Percentiles rank a stretch among this genome's conserved stretches.
phyloP scores from a whole-genome alignment of 1,284 basidiomycete genomes.

The Melampsora occidentalis region DNA sequence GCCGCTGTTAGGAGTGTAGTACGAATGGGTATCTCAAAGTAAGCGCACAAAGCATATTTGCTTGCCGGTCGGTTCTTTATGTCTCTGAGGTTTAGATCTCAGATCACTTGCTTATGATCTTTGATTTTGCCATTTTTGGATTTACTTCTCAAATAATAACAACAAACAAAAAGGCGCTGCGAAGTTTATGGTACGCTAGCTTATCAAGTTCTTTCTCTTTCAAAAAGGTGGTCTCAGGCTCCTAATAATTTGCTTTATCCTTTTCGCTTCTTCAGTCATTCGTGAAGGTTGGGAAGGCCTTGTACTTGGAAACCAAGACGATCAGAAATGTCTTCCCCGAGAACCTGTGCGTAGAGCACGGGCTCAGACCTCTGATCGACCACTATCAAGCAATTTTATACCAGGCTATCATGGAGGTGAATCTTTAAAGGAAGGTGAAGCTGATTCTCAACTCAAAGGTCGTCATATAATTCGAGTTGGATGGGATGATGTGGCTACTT shows the following conservation, averaged over 20 bases:
- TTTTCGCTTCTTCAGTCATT: slow-evolving; percentile 69
- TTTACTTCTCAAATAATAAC: background rate
- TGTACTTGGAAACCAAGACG: slow-evolving; percentile 59
- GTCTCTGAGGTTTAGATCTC: background rate
- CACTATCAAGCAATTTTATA: slow-evolving; percentile 59
- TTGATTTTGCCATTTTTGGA: background rate
- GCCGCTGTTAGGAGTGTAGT: slow-evolving; percentile 87
- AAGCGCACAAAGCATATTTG: slow-evolving; percentile 50
- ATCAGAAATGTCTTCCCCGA: slow-evolving; percentile 45
- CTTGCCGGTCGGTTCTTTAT: background rate
- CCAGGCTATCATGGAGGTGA: slow-evolving; percentile 85
- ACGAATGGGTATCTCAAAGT: slow-evolving; percentile 83
- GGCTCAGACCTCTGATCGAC: slow-evolving; percentile 45
- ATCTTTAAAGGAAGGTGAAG: slow-evolving; percentile 82
- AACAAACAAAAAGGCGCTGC: background rate
- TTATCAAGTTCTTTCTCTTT: background rate
- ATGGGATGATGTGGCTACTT: slow-evolving; percentile 96
- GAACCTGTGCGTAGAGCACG: slow-evolving; percentile 48
- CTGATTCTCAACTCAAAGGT: slow-evolving; percentile 65
- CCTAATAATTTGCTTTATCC: background rate
- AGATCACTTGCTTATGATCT: background rate
- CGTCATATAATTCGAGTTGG: slow-evolving; percentile 93
- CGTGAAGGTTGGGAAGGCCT: slow-evolving; percentile 98
- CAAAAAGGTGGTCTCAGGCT: background rate
- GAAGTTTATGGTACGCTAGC: slow-evolving; percentile 13